Evolutionary conservation across 495 filamentous ascomycete genomes (phyloP), one percentile per base, ranked within the genome.

Genomic region (Tuber umbilicatum): DNA sequence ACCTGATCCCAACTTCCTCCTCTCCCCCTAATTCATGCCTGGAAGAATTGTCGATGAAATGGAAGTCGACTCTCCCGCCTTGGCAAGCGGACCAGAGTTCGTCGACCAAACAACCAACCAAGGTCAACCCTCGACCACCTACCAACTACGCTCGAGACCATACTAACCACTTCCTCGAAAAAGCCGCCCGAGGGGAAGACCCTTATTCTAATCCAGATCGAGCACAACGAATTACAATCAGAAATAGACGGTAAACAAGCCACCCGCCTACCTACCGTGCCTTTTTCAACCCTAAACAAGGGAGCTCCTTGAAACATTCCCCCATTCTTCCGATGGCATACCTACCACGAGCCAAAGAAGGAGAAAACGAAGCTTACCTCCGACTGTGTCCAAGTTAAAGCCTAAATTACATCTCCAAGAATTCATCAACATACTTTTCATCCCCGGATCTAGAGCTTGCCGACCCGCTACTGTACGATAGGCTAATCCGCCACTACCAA

Each of bases 391-490:
- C 50, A 60, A 60, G 50, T 16, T 45, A 40, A 31, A 79, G 81
- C 55, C 81, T 82, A 60, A 75, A 75, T 67, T 82, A 80, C 68
- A 75, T 82, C 69, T 50, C 73, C 21, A 31, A 27, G 27, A 74
- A 82, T 42, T 72, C 70, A 14, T 41, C 45, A 17, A 67, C 71
- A 27, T 82, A 81, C 64, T 82, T 81, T 69, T 70, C 71, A 41
- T 75, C 77, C 31, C 80, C 80, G 2, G 77, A 81, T 47, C 80
- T 82, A 21, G 81, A 82, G 43, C 81, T 82, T 64, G 81, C 81
- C 47, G 91, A 93, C 84, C 92, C 92, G 1, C 86, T 94, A 47
- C 85, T 93, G 40, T 94, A 93, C 84, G 92, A 94, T 82, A 89
- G 90, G 68, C 85, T 91, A 31, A 88, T 94, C 80, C 88, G 92